Conservation (phyloP, 1,139 yeast genomes). For the Hanseniaspora uvarum region DNA sequence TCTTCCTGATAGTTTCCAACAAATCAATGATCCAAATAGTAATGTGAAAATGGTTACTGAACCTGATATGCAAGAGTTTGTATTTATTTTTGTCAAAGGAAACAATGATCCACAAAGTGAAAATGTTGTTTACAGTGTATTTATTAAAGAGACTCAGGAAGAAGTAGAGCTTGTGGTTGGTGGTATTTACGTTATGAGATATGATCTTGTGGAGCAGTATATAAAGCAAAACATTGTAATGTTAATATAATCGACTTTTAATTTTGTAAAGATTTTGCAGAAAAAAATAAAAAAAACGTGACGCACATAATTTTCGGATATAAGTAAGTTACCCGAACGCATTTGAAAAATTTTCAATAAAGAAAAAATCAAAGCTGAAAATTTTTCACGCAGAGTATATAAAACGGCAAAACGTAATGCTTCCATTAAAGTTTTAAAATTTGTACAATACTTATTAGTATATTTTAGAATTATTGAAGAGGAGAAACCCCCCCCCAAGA, state of each 20-base stretch:
- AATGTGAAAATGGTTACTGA: conserved; percentile 67
- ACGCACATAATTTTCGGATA: too few relatives aligned
- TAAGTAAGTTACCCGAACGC: too few relatives aligned
- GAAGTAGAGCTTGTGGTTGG: conserved; percentile 51
- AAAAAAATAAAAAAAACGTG: too few relatives aligned
- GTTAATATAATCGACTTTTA: conserved; percentile 22
- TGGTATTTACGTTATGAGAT: conserved; percentile 71
- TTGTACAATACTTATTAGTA: too few relatives aligned
- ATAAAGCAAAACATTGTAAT: conserved; percentile 26
- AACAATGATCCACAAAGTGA: conserved; percentile 23
- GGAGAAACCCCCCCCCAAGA: not conserved
- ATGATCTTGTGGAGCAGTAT: conserved; percentile 35
- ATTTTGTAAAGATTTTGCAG: not conserved
- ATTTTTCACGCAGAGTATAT: too few relatives aligned
- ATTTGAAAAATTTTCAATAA: too few relatives aligned
- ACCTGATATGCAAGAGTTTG: conserved; percentile 69
- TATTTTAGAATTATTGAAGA: too few relatives aligned
- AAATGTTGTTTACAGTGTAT: conserved; percentile 26
- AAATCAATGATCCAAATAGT: conserved; percentile 67
- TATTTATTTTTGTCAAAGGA: conserved; percentile 51
- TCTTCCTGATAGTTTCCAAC: conserved; percentile 58
- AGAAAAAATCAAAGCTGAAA: too few relatives aligned
- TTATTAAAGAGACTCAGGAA: conserved; percentile 36
- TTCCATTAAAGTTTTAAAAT: too few relatives aligned
- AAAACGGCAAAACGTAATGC: too few relatives aligned